Base-by-base conservation (phyloP, 495 filamentous ascomycete genomes). In the Aspergillus campestris region DNA sequence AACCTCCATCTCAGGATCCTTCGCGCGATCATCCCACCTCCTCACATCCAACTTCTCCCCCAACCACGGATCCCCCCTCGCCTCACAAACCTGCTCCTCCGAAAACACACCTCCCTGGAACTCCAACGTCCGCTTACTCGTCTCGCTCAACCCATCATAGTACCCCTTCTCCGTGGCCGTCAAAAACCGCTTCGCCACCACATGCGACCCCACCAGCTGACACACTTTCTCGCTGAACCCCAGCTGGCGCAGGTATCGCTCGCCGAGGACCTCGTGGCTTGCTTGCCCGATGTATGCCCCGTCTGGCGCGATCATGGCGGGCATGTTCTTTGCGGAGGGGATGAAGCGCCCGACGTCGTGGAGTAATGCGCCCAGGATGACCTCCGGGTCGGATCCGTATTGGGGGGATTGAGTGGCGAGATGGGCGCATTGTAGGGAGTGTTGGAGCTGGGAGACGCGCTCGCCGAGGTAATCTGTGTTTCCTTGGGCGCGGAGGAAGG, bases 261-360 rank as follows among this genome's bases (percentile, higher is more conserved):
- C 69, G 10, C 67, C 67, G 10, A 71, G 49, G 11, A 50, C 28
- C 33, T 70, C 67, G 48, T 72, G 66, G 33, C 66, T 62, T 24
- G 58, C 48, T 0, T 64, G 57, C 9, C 69, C 66, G 28, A 69
- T 56, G 37, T 61, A 62, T 14, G 53, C 49, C 5, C 55, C 58
- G 38, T 56, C 46, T 2, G 55, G 40, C 0, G 49, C 40, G 11
- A 51, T 38, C 52, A 61, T 56, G 24, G 47, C 54, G 0, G 29
- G 38, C 52, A 61, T 61, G 30, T 61, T 61, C 36, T 58, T 47
- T 1, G 58, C 58, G 24, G 55, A 55, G 5, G 58, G 58, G 28
- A 61, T 61, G 47, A 70, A 70, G n/a, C 68, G 65, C 8, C 67
- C 67, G 31, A 70, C 56, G 47, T 70, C 67, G 43, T 71, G 69